Base-by-base conservation (phyloP, 306 rosid species). In the Quercus engelmannii region DNA sequence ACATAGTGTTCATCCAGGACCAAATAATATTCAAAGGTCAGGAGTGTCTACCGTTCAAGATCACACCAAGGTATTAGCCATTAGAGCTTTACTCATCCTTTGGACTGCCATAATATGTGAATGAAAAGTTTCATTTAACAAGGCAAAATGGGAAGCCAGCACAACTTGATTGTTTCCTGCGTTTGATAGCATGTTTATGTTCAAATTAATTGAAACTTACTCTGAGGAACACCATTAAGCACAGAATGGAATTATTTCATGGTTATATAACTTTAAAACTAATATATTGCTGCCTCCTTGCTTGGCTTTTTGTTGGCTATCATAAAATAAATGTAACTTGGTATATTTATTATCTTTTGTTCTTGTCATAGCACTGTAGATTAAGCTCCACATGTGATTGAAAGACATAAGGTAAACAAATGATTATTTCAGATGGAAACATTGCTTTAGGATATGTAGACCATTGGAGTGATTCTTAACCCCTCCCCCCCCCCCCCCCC, bases 51-150 rank as follows among this genome's bases (percentile, higher is more conserved):
- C 82, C 75, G 81, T 78, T 81, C 83, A 78, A 84, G 88, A 71
- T 74, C 88, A 69, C 38, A 55, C 71, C 25, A 86, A 90, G 90
- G 97, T 95, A 80, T 76, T 62, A 21, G 56, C 70, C 46, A 73
- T 72, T 68, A 58, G 33, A 69, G 73, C 33, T 76, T 69, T 73
- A 21, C 69, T 65, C 38, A 28, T 69, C 19, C 3, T 72, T 25
- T 28, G 52, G 12, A 25, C 1, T 49, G 54, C 54, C 43, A 43
- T 9, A 25, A 28, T 52, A 38, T 43, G 57, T 38, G 23, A 57
- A 25, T 21, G 49, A 41, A 74, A 54, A 11, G 63, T 51, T 55
- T 73, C 23, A 67, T 67, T 67, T 67, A 14, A 19, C 2, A 19
- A 19, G 28, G 52, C 72, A 67, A 67, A 19, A 35, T 3, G 17